These are phyloP conservation scores for Amylocystis lapponica DNA, from an alignment of 768 basidiomycete species.

Conservation along the genomic window DNA sequence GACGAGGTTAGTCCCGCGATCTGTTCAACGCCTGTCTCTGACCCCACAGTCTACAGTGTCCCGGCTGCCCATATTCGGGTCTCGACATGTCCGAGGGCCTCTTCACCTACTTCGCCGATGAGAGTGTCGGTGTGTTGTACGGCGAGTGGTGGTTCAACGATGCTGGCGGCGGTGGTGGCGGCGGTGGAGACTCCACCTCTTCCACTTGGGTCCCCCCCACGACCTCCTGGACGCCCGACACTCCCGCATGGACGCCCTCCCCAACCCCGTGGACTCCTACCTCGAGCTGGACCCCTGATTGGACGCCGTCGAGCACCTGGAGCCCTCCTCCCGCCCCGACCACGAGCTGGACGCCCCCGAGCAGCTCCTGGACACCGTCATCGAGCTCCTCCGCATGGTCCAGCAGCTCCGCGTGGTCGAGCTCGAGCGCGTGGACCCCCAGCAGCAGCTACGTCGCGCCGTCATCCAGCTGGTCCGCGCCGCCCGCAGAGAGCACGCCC, in stretches of 20 bases:
- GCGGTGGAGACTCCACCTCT: neutral
- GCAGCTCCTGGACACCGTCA: neutral
- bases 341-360: constrained; percentile 17
- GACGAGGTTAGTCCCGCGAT: constrained; percentile 44
- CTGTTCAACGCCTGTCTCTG: neutral
- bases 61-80: constrained; percentile 56
- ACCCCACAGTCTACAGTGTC: constrained; percentile 44
- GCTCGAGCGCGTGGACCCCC: constrained; percentile 9
- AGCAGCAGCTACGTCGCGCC: neutral
- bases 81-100: constrained; percentile 66
- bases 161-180: constrained; percentile 26
- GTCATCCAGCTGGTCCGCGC: neutral
- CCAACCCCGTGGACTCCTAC: constrained; percentile 14
- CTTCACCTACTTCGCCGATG: constrained; percentile 53
- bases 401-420: constrained; percentile 10
- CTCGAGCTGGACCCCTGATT: constrained; percentile 8
- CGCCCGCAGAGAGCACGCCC: neutral
- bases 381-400: constrained; percentile 1
- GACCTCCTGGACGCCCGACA: constrained; percentile 12
- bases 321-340: constrained; percentile 5
- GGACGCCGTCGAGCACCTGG: constrained; percentile 1
- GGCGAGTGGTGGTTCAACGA: constrained; percentile 55
- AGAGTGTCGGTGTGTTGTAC: constrained; percentile 47
- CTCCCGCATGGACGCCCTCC: constrained; percentile 8
- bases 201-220: constrained; percentile 19